phyloP scores from a whole-genome alignment of 768 basidiomycete species.

The Termitomyces sp. region DNA sequence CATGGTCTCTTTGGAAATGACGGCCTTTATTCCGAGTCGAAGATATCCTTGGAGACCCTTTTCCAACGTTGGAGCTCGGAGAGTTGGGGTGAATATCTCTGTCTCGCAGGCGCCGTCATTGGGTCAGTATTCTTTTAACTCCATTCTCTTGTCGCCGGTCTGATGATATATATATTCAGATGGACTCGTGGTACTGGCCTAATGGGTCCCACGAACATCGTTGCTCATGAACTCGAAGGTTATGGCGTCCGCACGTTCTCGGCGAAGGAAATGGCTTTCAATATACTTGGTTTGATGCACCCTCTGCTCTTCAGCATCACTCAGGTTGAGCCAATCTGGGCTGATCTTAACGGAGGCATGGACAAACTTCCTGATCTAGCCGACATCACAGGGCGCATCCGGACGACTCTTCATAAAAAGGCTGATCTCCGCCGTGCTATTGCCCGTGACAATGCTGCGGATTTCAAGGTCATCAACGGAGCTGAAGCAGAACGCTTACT shows the following conservation, averaged over 20 bases:
- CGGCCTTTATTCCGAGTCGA: slow-evolving; percentile 96
- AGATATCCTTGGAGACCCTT: slow-evolving; percentile 95
- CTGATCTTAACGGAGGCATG: slow-evolving; percentile 97
- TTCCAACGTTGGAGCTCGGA: slow-evolving; percentile 99
- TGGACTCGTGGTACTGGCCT: slow-evolving; percentile 99
- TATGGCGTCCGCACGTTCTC: slow-evolving; percentile 97
- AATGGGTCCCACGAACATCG: slow-evolving; percentile 92
- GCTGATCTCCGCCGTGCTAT: slow-evolving; percentile 92
- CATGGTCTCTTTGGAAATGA: slow-evolving; percentile 98
- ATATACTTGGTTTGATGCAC: slow-evolving; percentile 98
- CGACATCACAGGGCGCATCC: slow-evolving; percentile 86
- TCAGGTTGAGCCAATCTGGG: slow-evolving; percentile 99
- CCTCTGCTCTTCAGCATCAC: slow-evolving; percentile 98
- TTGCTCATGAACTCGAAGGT: slow-evolving; percentile 90
- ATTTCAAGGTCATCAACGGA: slow-evolving; percentile 89
- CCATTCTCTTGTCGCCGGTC: background rate
- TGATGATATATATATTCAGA: slow-evolving; percentile 30
- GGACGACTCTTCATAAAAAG: slow-evolving; percentile 74
- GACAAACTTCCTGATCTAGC: slow-evolving; percentile 94
- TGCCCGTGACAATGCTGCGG: slow-evolving; percentile 90
- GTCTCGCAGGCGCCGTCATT: slow-evolving; percentile 96
- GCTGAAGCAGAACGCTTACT: slow-evolving; percentile 89
- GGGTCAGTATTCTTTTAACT: slow-evolving; percentile 50
- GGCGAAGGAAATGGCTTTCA: slow-evolving; percentile 99
- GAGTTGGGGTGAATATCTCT: slow-evolving; percentile 98